phyloP scores from a whole-genome alignment of 1,139 yeast genomes.

The Hansenula lynferdii region DNA sequence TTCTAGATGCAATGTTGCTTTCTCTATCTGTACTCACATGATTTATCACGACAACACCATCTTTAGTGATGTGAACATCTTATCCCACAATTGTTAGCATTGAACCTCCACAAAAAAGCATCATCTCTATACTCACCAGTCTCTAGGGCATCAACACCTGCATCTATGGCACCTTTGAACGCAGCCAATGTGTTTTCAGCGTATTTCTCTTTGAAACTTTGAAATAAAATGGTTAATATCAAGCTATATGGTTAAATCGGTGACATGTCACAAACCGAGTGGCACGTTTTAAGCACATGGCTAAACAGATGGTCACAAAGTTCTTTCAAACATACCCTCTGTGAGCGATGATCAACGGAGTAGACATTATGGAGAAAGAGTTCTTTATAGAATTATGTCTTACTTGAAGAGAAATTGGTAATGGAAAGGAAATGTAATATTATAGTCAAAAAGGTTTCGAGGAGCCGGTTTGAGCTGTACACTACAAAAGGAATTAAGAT shows the following conservation, averaged over 20 bases:
- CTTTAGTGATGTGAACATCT: conserved; percentile 75
- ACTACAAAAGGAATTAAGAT: too few species aligned
- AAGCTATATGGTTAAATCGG: too few species aligned
- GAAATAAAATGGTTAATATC: not conserved
- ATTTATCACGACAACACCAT: conserved; percentile 67
- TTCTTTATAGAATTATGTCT: too few species aligned
- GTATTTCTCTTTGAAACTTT: conserved; percentile 37
- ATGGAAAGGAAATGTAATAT: too few species aligned
- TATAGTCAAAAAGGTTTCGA: too few species aligned
- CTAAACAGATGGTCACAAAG: too few species aligned
- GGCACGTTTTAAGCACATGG: too few species aligned
- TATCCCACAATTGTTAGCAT: not conserved
- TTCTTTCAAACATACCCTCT: conserved; percentile 18
- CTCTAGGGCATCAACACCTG: conserved; percentile 72
- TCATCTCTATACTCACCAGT: conserved; percentile 32
- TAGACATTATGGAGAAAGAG: not conserved
- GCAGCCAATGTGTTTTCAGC: conserved; percentile 82
- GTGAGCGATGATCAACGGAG: conserved; percentile 15
- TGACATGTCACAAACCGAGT: too few species aligned
- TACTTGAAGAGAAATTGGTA: too few species aligned
- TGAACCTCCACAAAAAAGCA: not conserved
- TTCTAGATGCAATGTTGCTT: too few species aligned
- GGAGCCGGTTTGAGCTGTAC: too few species aligned
- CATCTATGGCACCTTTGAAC: conserved; percentile 62
- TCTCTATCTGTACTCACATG: conserved; percentile 43